Conservation (phyloP, 192 early-diverging fungal genomes). For the Coemansia sp. region DNA sequence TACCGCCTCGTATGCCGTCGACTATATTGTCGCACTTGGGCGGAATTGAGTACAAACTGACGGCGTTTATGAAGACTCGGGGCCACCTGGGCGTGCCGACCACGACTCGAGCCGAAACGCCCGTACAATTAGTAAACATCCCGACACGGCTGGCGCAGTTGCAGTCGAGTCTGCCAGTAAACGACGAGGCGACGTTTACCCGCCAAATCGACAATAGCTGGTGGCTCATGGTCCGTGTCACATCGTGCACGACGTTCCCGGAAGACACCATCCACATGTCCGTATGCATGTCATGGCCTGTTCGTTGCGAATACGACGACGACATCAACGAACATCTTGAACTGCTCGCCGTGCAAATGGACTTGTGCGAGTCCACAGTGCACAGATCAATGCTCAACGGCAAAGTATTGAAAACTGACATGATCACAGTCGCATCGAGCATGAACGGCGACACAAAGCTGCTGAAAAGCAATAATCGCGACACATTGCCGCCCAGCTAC, state of each 20-base stretch:
- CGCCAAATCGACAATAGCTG: slow-evolving; percentile 34
- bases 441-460: slow-evolving; percentile 1
- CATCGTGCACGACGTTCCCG: slow-evolving; percentile 27
- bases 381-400: slow-evolving; percentile 31
- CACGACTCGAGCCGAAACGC: slow-evolving; percentile 1
- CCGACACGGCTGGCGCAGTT: slow-evolving; percentile 22
- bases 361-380: slow-evolving; percentile 28
- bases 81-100: slow-evolving; percentile 6
- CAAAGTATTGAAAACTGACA: slow-evolving; percentile 17
- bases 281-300: slow-evolving; percentile 31
- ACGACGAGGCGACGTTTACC: slow-evolving; percentile 38
- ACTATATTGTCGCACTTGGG: slow-evolving; percentile 35
- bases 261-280: slow-evolving; percentile 24
- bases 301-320: slow-evolving; percentile 9
- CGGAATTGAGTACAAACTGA: slow-evolving; percentile 36
- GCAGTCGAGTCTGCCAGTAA: slow-evolving; percentile 21
- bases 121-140: slow-evolving; percentile 37
- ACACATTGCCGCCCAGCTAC: neutral
- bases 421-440: slow-evolving; percentile 12
- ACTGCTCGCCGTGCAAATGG: slow-evolving; percentile 23
- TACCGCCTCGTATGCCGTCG: slow-evolving; percentile 38
- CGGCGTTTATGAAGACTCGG: slow-evolving; percentile 17
- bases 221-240: slow-evolving; percentile 34
- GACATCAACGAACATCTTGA: slow-evolving; percentile 10
- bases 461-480: neutral